Percentiles rank a stretch among this genome's conserved stretches.
Conservation (phyloP, 2,329 filamentous ascomycete genomes). For the Tolypocladium sp. region DNA sequence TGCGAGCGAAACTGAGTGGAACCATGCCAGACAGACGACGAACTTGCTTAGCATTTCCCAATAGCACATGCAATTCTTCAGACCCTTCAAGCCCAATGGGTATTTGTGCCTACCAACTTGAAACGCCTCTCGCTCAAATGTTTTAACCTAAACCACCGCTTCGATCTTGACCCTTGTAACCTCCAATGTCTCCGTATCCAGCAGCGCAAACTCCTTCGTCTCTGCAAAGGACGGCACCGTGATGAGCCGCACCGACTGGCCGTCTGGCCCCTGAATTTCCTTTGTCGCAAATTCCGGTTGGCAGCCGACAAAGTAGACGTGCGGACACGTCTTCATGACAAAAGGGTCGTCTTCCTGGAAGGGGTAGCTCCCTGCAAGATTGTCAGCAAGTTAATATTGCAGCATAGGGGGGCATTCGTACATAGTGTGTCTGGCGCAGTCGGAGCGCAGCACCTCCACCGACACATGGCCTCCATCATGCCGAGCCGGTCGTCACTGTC, state of each 20-base stretch:
- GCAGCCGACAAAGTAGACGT: slow-evolving; percentile 84
- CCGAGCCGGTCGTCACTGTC: slow-evolving; percentile 66
- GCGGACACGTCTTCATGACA: slow-evolving; percentile 74
- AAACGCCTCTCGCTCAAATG: slow-evolving; percentile 2
- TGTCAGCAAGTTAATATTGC: slow-evolving; percentile 12
- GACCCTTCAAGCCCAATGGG: neutral
- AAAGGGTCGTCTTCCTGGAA: slow-evolving; percentile 93
- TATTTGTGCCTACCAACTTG: neutral
- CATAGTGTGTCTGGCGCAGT: slow-evolving; percentile 94
- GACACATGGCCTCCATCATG: slow-evolving; percentile 90
- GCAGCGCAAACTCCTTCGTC: slow-evolving; percentile 69
- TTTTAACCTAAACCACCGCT: slow-evolving; percentile 2
- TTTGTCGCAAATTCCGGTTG: slow-evolving; percentile 71
- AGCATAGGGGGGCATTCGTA: slow-evolving; percentile 34
- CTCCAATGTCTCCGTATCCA: slow-evolving; percentile 80
- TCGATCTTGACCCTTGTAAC: slow-evolving; percentile 59
- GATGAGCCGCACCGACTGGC: slow-evolving; percentile 68
- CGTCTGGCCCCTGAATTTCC: slow-evolving; percentile 55
- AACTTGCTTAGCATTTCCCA: neutral
- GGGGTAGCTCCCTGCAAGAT: slow-evolving; percentile 71
- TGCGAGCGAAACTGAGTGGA: neutral
- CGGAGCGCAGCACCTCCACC: slow-evolving; percentile 85
- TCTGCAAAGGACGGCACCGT: slow-evolving; percentile 73
- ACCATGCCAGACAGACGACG: neutral
- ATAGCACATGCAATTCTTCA: neutral